Base-by-base conservation (phyloP, 2,329 filamentous ascomycete species). In the Penicillium sp. region DNA sequence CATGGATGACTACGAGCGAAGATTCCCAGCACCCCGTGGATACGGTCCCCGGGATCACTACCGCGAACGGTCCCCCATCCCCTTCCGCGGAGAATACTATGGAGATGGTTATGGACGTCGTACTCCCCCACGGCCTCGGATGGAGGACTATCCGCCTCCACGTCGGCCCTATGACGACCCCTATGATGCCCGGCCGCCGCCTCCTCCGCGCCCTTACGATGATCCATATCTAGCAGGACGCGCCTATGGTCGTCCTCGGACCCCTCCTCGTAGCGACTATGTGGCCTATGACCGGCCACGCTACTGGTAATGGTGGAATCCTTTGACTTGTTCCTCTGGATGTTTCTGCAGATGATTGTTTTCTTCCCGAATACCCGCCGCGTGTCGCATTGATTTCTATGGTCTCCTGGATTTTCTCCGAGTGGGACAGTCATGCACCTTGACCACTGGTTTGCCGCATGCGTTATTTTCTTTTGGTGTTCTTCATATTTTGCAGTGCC, bases 31-130 rank as follows among this genome's bases (percentile, higher is more conserved):
- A 39, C 82, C 80, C 42, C 79, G 86, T 53, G 85, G 82, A 43
- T 95, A 93, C 64, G 93, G 84, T 64, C 89, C 88, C 46, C 82
- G 84, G 48, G 80, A 84, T 50, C 78, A 84, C 48, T 95, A 95
- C 66, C 88, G 90, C 61, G 87, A 93, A 59, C 82, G 89, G 55
- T 90, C 86, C 57, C 74, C 76, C 31, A 84, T 84, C 40, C 82
- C 76, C 13, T 49, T 66, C 38, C 75, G 84, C 43, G 82, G 86
- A 52, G 84, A 90, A 44, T 94, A 95, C 68, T 94, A 95, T 66
- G 82, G 90, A 48, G 80, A 84, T 59, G 73, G 74, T 51, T 80
- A 84, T 54, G 78, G 82, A 33, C 88, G 89, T 57, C 82, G 86
- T 41, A 87, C 85, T 39, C 86, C 87, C 44, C 84, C 84, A 30